Evolutionary conservation across 306 rosid species (phyloP).

Genomic region (Fragaria iinumae): DNA sequence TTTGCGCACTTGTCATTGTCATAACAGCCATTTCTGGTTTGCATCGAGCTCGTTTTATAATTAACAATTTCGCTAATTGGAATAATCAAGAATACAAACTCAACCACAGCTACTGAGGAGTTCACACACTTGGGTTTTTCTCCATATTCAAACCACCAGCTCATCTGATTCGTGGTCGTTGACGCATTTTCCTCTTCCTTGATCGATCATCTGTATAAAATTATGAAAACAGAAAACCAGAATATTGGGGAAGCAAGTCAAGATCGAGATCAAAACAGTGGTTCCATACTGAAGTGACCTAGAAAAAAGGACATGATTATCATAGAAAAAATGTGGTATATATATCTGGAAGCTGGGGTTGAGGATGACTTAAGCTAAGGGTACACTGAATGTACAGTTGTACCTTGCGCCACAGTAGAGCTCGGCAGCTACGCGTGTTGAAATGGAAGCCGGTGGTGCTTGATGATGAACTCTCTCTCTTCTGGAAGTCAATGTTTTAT

Average conservation of each 20-base stretch:
- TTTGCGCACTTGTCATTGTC: conserved; percentile 18
- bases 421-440: background rate
- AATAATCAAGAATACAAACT: background rate
- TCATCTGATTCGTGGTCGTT: background rate
- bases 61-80: background rate
- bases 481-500: background rate
- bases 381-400: conserved; percentile 9
- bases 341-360: background rate
- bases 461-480: background rate
- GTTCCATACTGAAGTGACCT: background rate
- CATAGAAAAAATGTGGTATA: background rate
- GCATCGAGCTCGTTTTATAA: background rate
- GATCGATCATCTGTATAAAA: background rate
- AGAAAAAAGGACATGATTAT: background rate
- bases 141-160: background rate
- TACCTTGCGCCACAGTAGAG: background rate
- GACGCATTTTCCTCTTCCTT: background rate
- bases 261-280: background rate
- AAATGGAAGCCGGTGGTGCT: background rate
- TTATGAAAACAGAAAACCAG: background rate
- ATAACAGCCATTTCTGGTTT: conserved; percentile 18
- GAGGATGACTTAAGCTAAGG: background rate
- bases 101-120: background rate
- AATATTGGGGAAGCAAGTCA: background rate
- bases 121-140: background rate